Conservation (phyloP, 805 yeast genomes). For the Kluyveromyces siamensis region DNA sequence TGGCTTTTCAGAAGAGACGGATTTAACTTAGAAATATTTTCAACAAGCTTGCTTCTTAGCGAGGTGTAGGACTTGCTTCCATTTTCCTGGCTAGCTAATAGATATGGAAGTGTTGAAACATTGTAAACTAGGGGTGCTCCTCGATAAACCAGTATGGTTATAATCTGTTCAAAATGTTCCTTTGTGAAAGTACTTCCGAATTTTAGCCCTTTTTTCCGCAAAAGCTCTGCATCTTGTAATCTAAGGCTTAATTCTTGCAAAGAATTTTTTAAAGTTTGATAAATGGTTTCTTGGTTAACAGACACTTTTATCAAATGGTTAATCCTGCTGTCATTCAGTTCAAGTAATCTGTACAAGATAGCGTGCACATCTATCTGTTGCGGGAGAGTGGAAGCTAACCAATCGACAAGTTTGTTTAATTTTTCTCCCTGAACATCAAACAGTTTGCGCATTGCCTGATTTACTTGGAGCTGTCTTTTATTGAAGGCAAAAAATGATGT, state of each 20-base stretch:
- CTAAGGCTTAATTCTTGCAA: conserved; percentile 54
- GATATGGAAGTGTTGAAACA: conserved; percentile 48
- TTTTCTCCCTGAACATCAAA: conserved; percentile 42
- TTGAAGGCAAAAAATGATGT: conserved; percentile 61
- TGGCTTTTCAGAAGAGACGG: conserved; percentile 63
- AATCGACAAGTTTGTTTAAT: conserved; percentile 45
- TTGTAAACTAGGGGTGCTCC: conserved; percentile 55
- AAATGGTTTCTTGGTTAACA: conserved; percentile 49
- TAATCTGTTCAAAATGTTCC: conserved; percentile 40
- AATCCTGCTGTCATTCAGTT: conserved; percentile 49
- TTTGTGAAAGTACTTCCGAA: conserved; percentile 31
- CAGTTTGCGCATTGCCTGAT: conserved; percentile 42
- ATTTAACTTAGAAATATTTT: conserved; percentile 45
- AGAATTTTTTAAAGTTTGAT: conserved; percentile 49
- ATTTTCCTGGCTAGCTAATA: conserved; percentile 35
- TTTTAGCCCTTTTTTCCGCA: conserved; percentile 29
- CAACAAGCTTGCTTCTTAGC: conserved; percentile 42
- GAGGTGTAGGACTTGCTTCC: conserved; percentile 2
- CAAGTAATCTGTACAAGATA: conserved; percentile 44
- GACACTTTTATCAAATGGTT: conserved; percentile 48
- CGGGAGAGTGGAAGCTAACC: conserved; percentile 56
- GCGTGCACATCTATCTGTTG: conserved; percentile 38
- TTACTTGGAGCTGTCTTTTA: conserved; percentile 55
- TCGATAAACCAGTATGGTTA: conserved; percentile 54
- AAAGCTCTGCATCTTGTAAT: conserved; percentile 42